Evolutionary conservation across 139 green algal species (phyloP), one percentile per base, ranked within the genome.

Genomic region (Micromonas pusilla): DNA sequence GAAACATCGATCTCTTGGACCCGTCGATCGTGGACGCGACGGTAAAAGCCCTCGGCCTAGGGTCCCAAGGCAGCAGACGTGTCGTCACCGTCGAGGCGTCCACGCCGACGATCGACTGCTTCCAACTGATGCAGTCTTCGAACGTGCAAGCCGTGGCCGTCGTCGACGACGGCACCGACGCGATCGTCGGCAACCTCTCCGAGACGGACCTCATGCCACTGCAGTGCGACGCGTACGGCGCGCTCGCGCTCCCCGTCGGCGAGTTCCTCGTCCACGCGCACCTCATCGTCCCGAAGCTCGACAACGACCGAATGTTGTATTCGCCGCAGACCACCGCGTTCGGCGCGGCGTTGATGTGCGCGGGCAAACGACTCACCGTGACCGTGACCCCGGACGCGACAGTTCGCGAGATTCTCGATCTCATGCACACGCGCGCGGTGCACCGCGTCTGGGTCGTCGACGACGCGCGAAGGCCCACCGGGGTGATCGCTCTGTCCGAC

Each of bases 391-490:
- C 26, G 21, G 31, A 20, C 6, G 68, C 52, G 19, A 75, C 26
- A 33, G n/a, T 75, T 36, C 20, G 20, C 21, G 68, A 75, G 20
- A 36, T 75, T 2, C 38, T 75, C 16, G 37, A 38, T 2, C 4
- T 26, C 2, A 75, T 75, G 68, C 25, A 62, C 37, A 16, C 16
- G 20, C 3, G 25, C 37, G 68, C 68, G 37, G 68, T 75, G 37
- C 68, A 75, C 37, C 37, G 68, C 20, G 38, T 75, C 2, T 75
- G 68, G 68, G 37, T 75, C 68, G 68, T 75, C 0, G 33, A 75
- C 68, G 68, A 75, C 37, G 68, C 37, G 1, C 36, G 33, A 5
- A 36, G 30, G 13, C 37, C 37, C 68, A 34, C 32, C 37, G 68
- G 68, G 23, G 37, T 60, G 5, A 23, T 75, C 68, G 38, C 37